Evolutionary conservation across 306 rosid species (phyloP).

Genomic region (Dalbergia cultrata): DNA sequence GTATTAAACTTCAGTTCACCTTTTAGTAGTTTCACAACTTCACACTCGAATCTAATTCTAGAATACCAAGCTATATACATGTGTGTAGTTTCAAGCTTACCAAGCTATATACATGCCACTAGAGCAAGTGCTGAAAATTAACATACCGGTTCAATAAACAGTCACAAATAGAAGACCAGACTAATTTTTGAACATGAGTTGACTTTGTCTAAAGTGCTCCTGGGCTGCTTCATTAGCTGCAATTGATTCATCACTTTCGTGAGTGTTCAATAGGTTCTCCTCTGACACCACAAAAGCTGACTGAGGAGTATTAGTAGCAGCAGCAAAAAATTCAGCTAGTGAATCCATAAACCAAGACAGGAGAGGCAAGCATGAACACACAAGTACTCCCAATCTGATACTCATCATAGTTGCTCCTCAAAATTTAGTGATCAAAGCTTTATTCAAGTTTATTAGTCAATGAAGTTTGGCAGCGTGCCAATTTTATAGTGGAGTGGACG

Average conservation of each 20-base stretch:
- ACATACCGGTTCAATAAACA: not conserved
- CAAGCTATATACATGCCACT: no score
- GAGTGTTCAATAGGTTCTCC: not conserved
- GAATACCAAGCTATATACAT: no score
- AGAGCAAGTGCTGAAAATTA: not conserved
- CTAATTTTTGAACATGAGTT: not conserved
- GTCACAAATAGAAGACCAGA: not conserved
- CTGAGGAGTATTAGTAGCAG: no score
- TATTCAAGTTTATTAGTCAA: not conserved
- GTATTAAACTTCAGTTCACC: no score
- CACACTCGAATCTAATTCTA: not conserved
- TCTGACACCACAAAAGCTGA: not conserved
- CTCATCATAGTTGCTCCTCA: slow-evolving; percentile 3
- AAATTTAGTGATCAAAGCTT: not conserved
- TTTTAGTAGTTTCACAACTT: not conserved
- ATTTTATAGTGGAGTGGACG: not conserved
- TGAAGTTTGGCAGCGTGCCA: not conserved
- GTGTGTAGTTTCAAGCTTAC: no score
- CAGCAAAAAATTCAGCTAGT: slow-evolving; percentile 10
- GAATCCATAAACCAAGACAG: slow-evolving; percentile 20
- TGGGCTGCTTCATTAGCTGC: slow-evolving; percentile 31
- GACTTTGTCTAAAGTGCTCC: slow-evolving; percentile 35
- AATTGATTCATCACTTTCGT: slow-evolving; percentile 1
- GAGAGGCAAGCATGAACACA: slow-evolving; percentile 5
- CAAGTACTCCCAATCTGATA: not conserved